Conservation (phyloP, 495 filamentous ascomycete genomes). For the Lophium mytilinum region DNA sequence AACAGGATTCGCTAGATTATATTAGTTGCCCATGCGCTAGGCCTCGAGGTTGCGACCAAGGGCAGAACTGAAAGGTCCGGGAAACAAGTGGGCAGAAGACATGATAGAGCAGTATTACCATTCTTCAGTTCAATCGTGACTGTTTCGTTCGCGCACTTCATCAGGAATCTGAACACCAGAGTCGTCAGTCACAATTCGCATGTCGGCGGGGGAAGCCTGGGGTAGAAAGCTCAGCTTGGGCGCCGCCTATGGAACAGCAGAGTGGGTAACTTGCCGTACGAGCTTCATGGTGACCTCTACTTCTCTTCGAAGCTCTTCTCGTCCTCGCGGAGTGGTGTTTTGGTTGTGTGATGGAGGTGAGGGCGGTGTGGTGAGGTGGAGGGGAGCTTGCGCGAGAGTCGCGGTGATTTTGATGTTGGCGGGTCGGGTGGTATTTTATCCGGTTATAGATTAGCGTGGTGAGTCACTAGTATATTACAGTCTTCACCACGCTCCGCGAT, state of each 20-base stretch:
- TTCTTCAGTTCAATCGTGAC: constrained; percentile 98
- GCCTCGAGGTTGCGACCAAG: not conserved
- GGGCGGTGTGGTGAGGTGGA: too few relatives aligned
- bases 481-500: too few relatives aligned
- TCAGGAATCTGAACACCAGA: constrained; percentile 65
- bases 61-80: not conserved
- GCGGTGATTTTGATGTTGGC: too few relatives aligned
- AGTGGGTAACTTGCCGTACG: constrained; percentile 65
- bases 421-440: too few relatives aligned
- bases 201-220: constrained; percentile 23
- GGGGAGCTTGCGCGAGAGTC: too few relatives aligned
- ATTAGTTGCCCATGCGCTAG: not conserved
- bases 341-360: too few relatives aligned
- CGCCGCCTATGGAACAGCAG: constrained; percentile 27
- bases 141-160: constrained; percentile 98
- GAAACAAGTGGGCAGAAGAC: not conserved
- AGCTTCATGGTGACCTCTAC: constrained; percentile 71
- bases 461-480: too few relatives aligned
- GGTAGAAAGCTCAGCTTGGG: constrained; percentile 31
- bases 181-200: constrained; percentile 33
- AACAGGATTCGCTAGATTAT: not conserved
- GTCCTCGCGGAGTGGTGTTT: too few relatives aligned
- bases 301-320: too few relatives aligned
- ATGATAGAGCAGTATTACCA: constrained; percentile 46
- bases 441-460: too few relatives aligned